A percentile compares a stretch with the other conserved stretches of the same genome.
phyloP scores from a whole-genome alignment of 495 filamentous ascomycete genomes.

The Trichoderma erinaceum region DNA sequence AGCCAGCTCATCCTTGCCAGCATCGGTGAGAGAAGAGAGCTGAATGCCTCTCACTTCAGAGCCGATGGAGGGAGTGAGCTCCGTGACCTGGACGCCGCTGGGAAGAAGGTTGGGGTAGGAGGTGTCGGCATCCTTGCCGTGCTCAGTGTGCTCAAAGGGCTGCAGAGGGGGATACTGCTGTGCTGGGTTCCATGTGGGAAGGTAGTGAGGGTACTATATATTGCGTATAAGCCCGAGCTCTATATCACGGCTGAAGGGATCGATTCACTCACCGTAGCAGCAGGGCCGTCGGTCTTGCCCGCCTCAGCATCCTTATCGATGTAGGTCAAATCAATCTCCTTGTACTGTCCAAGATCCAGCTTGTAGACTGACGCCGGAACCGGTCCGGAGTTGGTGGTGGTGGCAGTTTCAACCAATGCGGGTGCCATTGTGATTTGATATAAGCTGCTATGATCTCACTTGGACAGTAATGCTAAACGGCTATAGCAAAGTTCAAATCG shows the following conservation, averaged over 20 bases:
- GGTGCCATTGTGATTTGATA: conserved; percentile 43
- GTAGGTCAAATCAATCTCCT: conserved; percentile 51
- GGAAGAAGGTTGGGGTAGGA: conserved; percentile 61
- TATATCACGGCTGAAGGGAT: not conserved
- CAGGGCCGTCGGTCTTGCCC: conserved; percentile 38
- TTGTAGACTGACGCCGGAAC: conserved; percentile 25
- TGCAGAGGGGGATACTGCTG: conserved; percentile 59
- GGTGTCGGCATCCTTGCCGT: conserved; percentile 64
- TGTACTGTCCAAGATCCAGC: conserved; percentile 50
- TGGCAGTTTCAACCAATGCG: conserved; percentile 42
- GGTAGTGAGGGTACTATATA: conserved; percentile 64
- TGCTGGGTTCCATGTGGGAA: conserved; percentile 63
- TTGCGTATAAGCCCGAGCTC: conserved; percentile 28
- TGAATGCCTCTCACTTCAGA: conserved; percentile 72
- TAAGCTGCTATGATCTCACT: not conserved
- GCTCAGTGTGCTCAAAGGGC: conserved; percentile 66
- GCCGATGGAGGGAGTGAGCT: conserved; percentile 70
- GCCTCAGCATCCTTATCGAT: conserved; percentile 46
- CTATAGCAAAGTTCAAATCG: not conserved
- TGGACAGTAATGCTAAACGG: not conserved
- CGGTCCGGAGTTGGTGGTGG: conserved; percentile 19
- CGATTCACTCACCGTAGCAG: conserved; percentile 35
- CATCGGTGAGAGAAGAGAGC: conserved; percentile 57
- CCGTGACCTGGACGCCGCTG: conserved; percentile 38
- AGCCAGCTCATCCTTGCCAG: conserved; percentile 75